Conservation (phyloP, 2,329 filamentous ascomycete genomes). For the Piedraia hortae region DNA sequence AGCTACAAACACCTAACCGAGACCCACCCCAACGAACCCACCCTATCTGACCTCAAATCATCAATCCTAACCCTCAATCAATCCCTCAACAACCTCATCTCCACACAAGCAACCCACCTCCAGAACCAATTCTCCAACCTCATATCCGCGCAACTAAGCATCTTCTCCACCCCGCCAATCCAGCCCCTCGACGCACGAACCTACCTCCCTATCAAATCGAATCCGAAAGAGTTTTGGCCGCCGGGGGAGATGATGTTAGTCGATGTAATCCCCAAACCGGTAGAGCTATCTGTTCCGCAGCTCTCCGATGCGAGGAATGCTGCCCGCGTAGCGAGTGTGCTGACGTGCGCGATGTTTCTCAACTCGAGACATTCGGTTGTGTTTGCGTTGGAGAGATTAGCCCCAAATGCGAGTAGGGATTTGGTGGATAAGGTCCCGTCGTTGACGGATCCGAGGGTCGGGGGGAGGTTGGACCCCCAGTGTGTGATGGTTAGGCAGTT, state of each 20-base stretch:
- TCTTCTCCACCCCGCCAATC: constrained; percentile 2
- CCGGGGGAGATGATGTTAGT: constrained; percentile 28
- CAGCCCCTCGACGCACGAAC: constrained; percentile 42
- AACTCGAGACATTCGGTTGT: no score
- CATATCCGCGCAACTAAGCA: no score
- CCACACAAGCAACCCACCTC: background rate
- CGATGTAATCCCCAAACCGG: constrained; percentile 33
- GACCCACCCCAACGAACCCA: constrained; percentile 1
- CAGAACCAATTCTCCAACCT: background rate
- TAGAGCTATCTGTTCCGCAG: constrained; percentile 10
- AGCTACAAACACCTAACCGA: constrained; percentile 6
- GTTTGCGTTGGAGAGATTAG: constrained; percentile 27
- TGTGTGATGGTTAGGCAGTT: constrained; percentile 22
- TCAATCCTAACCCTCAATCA: background rate
- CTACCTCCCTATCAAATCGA: constrained; percentile 38
- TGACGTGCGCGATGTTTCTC: no score
- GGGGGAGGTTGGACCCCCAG: constrained; percentile 17
- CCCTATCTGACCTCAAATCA: no score
- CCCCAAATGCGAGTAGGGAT: constrained; percentile 30
- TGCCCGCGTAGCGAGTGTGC: no score
- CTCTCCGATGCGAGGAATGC: constrained; percentile 4
- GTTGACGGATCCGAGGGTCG: constrained; percentile 20
- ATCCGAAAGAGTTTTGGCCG: constrained; percentile 31
- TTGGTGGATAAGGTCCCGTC: constrained; percentile 23
- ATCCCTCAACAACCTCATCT: background rate